Evolutionary conservation across 2,329 filamentous ascomycete species (phyloP).

Genomic region (Colletotrichum cereale): DNA sequence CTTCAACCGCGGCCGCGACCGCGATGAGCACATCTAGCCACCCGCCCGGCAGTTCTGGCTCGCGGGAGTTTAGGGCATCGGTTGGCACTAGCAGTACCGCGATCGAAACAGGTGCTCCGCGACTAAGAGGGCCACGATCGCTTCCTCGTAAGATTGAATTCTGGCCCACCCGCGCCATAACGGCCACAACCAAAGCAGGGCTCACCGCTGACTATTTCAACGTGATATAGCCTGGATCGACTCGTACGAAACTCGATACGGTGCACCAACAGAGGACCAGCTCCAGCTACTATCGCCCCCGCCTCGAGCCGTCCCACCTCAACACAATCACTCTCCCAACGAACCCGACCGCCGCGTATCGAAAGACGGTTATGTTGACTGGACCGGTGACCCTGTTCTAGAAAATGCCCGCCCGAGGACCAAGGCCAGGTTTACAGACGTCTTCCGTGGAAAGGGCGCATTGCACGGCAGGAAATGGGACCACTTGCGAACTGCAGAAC

Average conservation of each 20-base stretch:
- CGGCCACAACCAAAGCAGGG: neutral
- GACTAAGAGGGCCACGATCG: slow-evolving; percentile 41
- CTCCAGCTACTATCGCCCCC: slow-evolving; percentile 55
- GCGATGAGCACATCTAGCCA: slow-evolving; percentile 40
- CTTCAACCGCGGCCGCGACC: slow-evolving; percentile 27
- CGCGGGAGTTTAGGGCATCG: slow-evolving; percentile 38
- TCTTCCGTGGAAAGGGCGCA: slow-evolving; percentile 61
- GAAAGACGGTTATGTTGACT: slow-evolving; percentile 61
- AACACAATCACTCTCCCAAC: slow-evolving; percentile 57
- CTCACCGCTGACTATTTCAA: slow-evolving; percentile 35
- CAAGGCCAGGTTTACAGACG: slow-evolving; percentile 56
- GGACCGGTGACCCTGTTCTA: slow-evolving; percentile 51
- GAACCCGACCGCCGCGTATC: slow-evolving; percentile 59
- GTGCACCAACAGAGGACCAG: slow-evolving; percentile 53
- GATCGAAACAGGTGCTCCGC: slow-evolving; percentile 36
- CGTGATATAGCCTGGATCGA: slow-evolving; percentile 60
- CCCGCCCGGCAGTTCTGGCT: slow-evolving; percentile 41
- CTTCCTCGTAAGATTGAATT: slow-evolving; percentile 47
- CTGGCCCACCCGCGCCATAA: neutral
- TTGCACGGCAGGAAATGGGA: slow-evolving; percentile 69
- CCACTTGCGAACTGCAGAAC: slow-evolving; percentile 69
- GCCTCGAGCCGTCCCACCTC: slow-evolving; percentile 52
- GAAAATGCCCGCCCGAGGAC: slow-evolving; percentile 51
- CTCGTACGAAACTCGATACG: slow-evolving; percentile 59
- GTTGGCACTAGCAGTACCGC: slow-evolving; percentile 41